Base-by-base conservation (phyloP, 2,329 filamentous ascomycete genomes). In the Phoma sp. region DNA sequence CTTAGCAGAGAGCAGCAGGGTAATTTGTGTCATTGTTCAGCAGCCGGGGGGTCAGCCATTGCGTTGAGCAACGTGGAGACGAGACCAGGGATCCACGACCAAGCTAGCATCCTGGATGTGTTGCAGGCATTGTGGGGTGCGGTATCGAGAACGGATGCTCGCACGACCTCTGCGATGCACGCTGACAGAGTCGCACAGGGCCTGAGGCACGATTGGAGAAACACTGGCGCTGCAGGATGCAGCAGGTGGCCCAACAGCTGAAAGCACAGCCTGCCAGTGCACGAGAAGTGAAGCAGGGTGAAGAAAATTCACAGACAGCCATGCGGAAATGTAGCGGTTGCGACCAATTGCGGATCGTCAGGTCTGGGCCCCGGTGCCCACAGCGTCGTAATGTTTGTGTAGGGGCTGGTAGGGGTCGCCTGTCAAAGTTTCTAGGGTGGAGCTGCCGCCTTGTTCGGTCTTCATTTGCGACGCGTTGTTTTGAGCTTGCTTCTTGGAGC, bases 391-490 rank as follows among this genome's bases (percentile, higher is more conserved):
- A 60, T 60, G 45, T 58, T 54, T 58, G 51, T 50, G 46, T 55
- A 50, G 46, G 51, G 45, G 39, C 39, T 44, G 51, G 55, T 63
- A 64, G 52, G 69, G 70, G 60, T 61, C 57, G 58, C 63, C 68
- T 68, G 71, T 64, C 64, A 66, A 59, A 56, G 51, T 61, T 57
- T 65, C 50, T 59, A 40, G 62, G 50, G 61, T 64, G 58, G 61
- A 64, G 58, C 63, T 56, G 67, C 61, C 55, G 51, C 53, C 61
- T 55, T 55, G 44, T 52, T 62, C 61, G 62, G 58, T 61, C 60
- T 69, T 71, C 70, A 74, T 74, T 72, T 74, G 69, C 61, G 63
- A 68, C 71, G 72, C 71, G 70, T 74, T 74, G 71, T 75, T 74
- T 71, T 54, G 47, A 22, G 60, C 57, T 51, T 59, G 58, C 57